Conservation (phyloP, 225 moss, liverwort and hornwort species). For the Polytrichum commune region DNA sequence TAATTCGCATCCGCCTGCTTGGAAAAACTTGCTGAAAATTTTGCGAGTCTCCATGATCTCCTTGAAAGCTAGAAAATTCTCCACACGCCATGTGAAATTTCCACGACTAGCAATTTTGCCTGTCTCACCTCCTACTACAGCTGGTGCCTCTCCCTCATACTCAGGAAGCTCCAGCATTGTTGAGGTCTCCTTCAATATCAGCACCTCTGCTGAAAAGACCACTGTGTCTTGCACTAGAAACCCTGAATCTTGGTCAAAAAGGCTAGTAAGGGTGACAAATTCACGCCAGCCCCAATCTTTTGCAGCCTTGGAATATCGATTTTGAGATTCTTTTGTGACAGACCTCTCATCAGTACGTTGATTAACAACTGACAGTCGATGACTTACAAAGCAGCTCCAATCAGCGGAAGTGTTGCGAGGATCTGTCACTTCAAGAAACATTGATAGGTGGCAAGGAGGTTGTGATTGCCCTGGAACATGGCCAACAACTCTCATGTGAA, state of each 20-base stretch:
- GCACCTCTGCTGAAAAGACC: slow-evolving; percentile 95
- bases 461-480: slow-evolving; percentile 83
- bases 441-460: slow-evolving; percentile 96
- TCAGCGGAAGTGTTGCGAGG: slow-evolving; percentile 93
- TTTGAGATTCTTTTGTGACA: slow-evolving; percentile 98
- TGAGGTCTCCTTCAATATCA: slow-evolving; percentile 97
- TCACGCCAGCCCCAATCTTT: slow-evolving; percentile 99
- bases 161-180: slow-evolving; percentile 98
- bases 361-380: slow-evolving; percentile 96
- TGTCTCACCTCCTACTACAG: slow-evolving; percentile 72
- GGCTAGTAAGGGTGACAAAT: slow-evolving; percentile 94
- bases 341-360: slow-evolving; percentile 96
- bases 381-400: slow-evolving; percentile 99
- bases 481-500: no score
- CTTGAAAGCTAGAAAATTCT: slow-evolving; percentile 98
- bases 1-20: slow-evolving; percentile 99
- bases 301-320: slow-evolving; percentile 98
- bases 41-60: slow-evolving; percentile 99
- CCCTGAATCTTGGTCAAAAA: slow-evolving; percentile 98
- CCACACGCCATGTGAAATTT: slow-evolving; percentile 98
- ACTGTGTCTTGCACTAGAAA: slow-evolving; percentile 98
- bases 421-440: slow-evolving; percentile 99
- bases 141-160: slow-evolving; percentile 70
- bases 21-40: slow-evolving; percentile 99
- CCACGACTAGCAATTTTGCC: slow-evolving; percentile 93